Conservation (phyloP, 140 eudicot species). For the Senecio squalidus region DNA sequence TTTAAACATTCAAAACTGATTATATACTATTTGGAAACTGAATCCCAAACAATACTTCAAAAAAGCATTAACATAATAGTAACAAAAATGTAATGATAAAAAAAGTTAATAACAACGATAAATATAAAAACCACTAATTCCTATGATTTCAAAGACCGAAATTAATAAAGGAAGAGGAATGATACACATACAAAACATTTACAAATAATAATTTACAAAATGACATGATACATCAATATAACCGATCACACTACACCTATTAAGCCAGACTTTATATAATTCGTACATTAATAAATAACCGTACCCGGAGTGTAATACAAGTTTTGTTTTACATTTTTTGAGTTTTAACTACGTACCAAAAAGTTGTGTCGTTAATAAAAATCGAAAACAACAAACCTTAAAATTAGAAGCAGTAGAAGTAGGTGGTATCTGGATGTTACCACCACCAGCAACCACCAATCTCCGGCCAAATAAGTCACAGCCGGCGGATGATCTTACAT, state of each 20-base stretch:
- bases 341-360: too few species aligned
- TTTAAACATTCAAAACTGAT: too few species aligned
- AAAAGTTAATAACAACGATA: too few species aligned
- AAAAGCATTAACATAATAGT: not conserved
- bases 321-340: too few species aligned
- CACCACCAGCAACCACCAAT: not conserved
- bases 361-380: not conserved
- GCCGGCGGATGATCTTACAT: slow-evolving; percentile 8
- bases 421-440: not conserved
- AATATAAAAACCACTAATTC: not conserved
- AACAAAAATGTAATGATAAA: not conserved
- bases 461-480: slow-evolving; percentile 1
- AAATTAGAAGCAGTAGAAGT: not conserved
- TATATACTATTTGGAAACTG: too few species aligned
- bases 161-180: not conserved
- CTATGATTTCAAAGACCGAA: not conserved
- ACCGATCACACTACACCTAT: too few species aligned
- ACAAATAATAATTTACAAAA: too few species aligned
- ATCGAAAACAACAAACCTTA: not conserved
- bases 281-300: too few species aligned
- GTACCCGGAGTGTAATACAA: too few species aligned
- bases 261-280: too few species aligned
- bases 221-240: too few species aligned
- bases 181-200: too few species aligned
- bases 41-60: not conserved